Evolutionary conservation across 2,329 filamentous ascomycete genomes (phyloP).

Genomic region (Trichoderma gracile): DNA sequence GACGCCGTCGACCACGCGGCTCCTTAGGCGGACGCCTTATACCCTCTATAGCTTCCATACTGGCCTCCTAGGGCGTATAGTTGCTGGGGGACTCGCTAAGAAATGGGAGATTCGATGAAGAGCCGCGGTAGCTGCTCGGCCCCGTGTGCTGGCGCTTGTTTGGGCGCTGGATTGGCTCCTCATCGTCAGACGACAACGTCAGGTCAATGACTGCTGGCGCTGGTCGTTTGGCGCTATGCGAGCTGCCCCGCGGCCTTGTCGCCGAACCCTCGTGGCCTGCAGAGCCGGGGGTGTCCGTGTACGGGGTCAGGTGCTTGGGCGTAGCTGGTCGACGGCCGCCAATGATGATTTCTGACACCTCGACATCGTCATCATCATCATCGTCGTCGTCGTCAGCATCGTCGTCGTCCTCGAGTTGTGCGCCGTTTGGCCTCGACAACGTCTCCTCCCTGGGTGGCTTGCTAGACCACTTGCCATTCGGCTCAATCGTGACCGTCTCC

Average conservation of each 20-base stretch:
- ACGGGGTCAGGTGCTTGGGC: slow-evolving; percentile 41
- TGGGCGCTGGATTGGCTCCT: slow-evolving; percentile 48
- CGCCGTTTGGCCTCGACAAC: slow-evolving; percentile 34
- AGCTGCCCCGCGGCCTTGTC: slow-evolving; percentile 39
- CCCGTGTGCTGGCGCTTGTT: slow-evolving; percentile 49
- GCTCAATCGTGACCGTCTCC: slow-evolving; percentile 89
- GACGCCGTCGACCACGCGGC: not conserved
- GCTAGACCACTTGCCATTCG: slow-evolving; percentile 73
- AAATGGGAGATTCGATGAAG: slow-evolving; percentile 11
- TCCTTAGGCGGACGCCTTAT: not conserved
- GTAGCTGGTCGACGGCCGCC: slow-evolving; percentile 40
- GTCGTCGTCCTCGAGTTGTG: slow-evolving; percentile 39
- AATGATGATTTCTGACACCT: slow-evolving; percentile 48
- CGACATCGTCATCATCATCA: slow-evolving; percentile 50
- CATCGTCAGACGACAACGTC: slow-evolving; percentile 58
- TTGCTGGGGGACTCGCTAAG: slow-evolving; percentile 24
- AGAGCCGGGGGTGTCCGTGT: slow-evolving; percentile 43
- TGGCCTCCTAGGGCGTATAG: slow-evolving; percentile 13
- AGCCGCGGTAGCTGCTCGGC: slow-evolving; percentile 32
- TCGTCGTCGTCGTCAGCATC: slow-evolving; percentile 50
- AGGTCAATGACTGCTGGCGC: slow-evolving; percentile 59
- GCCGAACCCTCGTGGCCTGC: slow-evolving; percentile 38
- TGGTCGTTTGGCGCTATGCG: slow-evolving; percentile 50
- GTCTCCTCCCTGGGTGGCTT: slow-evolving; percentile 41
- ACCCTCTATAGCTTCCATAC: not conserved